phyloP scores from a whole-genome alignment of 306 rosid genomes.

The Vigna angularis region DNA sequence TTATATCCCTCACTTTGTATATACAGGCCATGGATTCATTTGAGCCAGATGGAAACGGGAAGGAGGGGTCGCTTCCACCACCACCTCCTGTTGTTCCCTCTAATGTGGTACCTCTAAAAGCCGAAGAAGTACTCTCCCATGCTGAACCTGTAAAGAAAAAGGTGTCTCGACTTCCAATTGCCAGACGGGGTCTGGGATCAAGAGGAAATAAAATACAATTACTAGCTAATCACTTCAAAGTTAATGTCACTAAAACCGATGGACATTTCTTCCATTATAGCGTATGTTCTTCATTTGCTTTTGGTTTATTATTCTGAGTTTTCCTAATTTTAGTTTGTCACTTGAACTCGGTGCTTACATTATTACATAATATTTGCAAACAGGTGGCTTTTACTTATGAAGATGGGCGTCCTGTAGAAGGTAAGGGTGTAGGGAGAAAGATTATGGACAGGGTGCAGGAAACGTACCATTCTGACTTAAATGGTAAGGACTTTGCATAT shows the following conservation, averaged over 20 bases:
- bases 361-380: conserved; percentile 18
- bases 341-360: not conserved
- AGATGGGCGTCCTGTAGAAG: conserved; percentile 93
- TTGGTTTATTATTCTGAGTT: not conserved
- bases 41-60: conserved; percentile 65
- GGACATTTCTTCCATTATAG: conserved; percentile 87
- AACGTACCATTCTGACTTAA: conserved; percentile 72
- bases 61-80: conserved; percentile 66
- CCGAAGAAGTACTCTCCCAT: conserved; percentile 40
- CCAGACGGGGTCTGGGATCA: conserved; percentile 70
- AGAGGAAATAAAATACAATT: conserved; percentile 73
- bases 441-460: conserved; percentile 81
- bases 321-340: not conserved
- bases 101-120: conserved; percentile 66
- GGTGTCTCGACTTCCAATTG: conserved; percentile 61
- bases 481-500: conserved; percentile 86
- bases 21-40: conserved; percentile 60
- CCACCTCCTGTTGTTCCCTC: conserved; percentile 88
- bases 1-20: not conserved
- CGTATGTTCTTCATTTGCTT: conserved; percentile 53
- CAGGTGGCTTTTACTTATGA: conserved; percentile 81
- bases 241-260: conserved; percentile 61
- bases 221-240: conserved; percentile 84
- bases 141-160: conserved; percentile 71
- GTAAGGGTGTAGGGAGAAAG: conserved; percentile 85